Conservation (phyloP, 148 eudicot species). For the Vaccinium macrocarpon region DNA sequence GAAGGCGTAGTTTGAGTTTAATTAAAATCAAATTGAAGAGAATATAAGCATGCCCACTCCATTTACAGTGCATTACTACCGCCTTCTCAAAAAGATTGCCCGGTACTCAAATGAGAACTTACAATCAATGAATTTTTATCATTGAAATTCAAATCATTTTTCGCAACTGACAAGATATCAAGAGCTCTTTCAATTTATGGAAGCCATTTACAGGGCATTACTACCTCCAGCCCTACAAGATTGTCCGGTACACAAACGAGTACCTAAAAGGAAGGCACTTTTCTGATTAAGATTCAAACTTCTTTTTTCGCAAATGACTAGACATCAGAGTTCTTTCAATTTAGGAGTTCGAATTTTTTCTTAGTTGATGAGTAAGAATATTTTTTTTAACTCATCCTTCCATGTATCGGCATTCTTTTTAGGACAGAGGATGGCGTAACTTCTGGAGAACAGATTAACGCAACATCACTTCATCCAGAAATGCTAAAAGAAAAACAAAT, state of each 20-base stretch:
- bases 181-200: neutral
- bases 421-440: neutral
- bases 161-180: neutral
- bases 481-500: neutral
- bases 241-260: neutral
- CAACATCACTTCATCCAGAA: neutral
- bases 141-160: neutral
- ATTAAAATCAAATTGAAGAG: neutral
- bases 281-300: neutral
- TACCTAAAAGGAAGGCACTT: neutral
- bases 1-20: neutral
- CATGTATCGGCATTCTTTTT: too few relatives aligned
- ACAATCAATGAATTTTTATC: neutral
- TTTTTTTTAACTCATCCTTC: neutral
- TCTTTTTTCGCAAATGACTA: neutral
- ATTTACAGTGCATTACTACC: neutral
- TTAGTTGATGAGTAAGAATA: neutral
- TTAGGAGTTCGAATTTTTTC: neutral
- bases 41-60: neutral
- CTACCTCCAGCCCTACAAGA: neutral
- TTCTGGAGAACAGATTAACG: neutral
- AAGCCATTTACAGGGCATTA: neutral
- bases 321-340: neutral
- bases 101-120: neutral
- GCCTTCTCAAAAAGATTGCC: neutral